Percentiles rank a stretch among this genome's conserved stretches.
These are phyloP conservation scores for Beauveria sp. DNA, from an alignment of 2,329 filamentous ascomycete genomes.

Conservation along the genomic window DNA sequence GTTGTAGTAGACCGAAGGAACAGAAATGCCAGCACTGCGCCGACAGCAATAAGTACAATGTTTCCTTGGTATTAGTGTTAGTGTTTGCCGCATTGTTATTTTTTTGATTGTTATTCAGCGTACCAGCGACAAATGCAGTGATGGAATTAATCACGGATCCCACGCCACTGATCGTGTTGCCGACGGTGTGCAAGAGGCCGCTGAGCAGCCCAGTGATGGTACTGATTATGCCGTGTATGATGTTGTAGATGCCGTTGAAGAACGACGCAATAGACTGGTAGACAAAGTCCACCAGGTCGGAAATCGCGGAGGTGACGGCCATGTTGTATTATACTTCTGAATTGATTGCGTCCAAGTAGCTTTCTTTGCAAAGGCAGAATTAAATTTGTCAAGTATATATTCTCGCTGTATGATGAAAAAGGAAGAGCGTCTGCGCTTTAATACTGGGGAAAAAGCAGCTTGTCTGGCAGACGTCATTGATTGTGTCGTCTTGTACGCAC, in stretches of 20 bases:
- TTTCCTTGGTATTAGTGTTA: neutral
- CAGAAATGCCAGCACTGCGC: neutral
- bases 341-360: no score
- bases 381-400: no score
- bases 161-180: neutral
- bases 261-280: neutral
- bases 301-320: conserved; percentile 2
- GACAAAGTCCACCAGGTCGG: neutral
- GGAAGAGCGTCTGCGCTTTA: neutral
- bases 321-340: neutral
- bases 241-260: neutral
- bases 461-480: neutral
- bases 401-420: neutral
- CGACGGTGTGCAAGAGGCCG: neutral
- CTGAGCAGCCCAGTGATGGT: neutral
- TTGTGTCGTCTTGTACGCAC: no score
- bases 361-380: no score
- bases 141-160: neutral
- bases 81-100: neutral
- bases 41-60: neutral
- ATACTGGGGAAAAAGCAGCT: neutral
- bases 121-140: conserved; percentile 1
- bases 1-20: neutral
- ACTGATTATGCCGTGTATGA: neutral
- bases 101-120: neutral